Percentiles rank a stretch among this genome's conserved stretches.
Evolutionary conservation across 1,284 basidiomycete genomes (phyloP).

Genomic region (Calocybe gambosa): DNA sequence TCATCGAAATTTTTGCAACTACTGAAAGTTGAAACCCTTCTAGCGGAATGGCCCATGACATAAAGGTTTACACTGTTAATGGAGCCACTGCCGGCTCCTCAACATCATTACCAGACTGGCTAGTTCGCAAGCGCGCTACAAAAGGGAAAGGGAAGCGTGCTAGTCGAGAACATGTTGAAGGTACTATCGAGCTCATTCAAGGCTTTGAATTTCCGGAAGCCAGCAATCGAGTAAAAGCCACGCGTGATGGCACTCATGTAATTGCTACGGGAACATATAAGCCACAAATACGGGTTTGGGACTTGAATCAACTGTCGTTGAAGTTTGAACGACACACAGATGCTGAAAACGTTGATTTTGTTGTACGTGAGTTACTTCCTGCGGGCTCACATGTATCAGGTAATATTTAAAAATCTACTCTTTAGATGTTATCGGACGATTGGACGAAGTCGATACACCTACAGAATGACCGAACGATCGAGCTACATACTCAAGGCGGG

Average conservation of each 20-base stretch:
- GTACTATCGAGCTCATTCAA: conserved; percentile 84
- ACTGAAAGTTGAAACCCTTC: too few species aligned
- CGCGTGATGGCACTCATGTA: conserved; percentile 86
- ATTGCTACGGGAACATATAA: conserved; percentile 98
- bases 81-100: conserved; percentile 80
- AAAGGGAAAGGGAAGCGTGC: conserved; percentile 61
- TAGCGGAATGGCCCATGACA: conserved; percentile 36
- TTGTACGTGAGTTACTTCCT: conserved; percentile 68
- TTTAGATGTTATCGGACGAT: conserved; percentile 90
- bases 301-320: conserved; percentile 86
- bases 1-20: too few species aligned
- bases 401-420: neutral
- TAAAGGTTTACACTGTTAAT: conserved; percentile 90
- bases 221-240: conserved; percentile 87
- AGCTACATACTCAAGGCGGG: conserved; percentile 92
- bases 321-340: conserved; percentile 98
- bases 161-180: conserved; percentile 63
- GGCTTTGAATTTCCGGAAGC: conserved; percentile 98
- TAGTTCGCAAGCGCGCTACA: conserved; percentile 63
- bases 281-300: conserved; percentile 95
- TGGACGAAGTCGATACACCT: conserved; percentile 99
- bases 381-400: neutral
- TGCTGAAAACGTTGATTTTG: conserved; percentile 96
- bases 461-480: conserved; percentile 92
- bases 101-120: conserved; percentile 85